A percentile compares a stretch with the other conserved stretches of the same genome.
Evolutionary conservation across 306 rosid genomes (phyloP).

Genomic region (Hippophae rhamnoides): DNA sequence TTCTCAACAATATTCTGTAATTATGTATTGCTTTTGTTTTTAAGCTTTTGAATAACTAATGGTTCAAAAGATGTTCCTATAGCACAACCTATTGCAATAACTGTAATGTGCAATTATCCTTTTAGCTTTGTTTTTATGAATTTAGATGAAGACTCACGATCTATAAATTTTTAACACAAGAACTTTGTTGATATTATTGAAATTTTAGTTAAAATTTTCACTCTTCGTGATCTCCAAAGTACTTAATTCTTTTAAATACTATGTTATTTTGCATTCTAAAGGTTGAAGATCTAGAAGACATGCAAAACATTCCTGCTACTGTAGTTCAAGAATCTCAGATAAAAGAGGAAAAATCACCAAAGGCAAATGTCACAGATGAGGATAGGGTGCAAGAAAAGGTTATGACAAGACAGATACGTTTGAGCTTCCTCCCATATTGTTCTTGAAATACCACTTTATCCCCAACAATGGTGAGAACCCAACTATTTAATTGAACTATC

Average conservation of each 20-base stretch:
- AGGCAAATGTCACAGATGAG: conserved; percentile 33
- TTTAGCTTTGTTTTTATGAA: conserved; percentile 2
- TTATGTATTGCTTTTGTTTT: too few relatives aligned
- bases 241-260: conserved; percentile 26
- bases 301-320: conserved; percentile 61
- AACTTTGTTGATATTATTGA: too few relatives aligned
- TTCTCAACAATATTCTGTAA: too few relatives aligned
- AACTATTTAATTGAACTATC: conserved; percentile 10
- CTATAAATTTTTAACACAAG: too few relatives aligned
- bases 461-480: conserved; percentile 76
- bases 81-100: conserved; percentile 82
- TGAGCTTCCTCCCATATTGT: conserved; percentile 78
- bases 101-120: conserved; percentile 38
- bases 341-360: conserved; percentile 33
- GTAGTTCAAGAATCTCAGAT: conserved; percentile 33
- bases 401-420: conserved; percentile 39
- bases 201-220: too few relatives aligned
- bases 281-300: conserved; percentile 85
- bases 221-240: too few relatives aligned
- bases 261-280: conserved; percentile 30
- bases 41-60: conserved; percentile 26
- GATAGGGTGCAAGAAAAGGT: conserved; percentile 39
- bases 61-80: conserved; percentile 89
- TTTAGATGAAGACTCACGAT: neutral
- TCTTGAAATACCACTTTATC: conserved; percentile 87